Base-by-base conservation (phyloP, 495 filamentous ascomycete species). In the Talaromyces trachyspermus region DNA sequence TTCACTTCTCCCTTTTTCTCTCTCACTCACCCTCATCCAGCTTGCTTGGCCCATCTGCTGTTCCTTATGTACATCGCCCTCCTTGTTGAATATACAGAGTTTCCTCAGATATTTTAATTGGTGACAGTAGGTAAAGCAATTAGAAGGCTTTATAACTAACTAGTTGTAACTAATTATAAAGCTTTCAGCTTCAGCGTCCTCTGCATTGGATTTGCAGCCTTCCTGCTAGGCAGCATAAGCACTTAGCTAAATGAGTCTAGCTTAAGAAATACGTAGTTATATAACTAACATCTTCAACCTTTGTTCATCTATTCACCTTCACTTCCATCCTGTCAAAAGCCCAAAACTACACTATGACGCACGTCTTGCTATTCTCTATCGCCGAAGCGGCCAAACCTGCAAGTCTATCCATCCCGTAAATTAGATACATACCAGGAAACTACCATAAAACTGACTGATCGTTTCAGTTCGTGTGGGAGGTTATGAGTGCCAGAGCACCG, bases 331-430 rank as follows among this genome's bases (percentile, higher is more conserved):
- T 22, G 22, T 39, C 17, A 22, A 39, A 10, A 39, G n/a, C 18
- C 36, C 36, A 43, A 43, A 27, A 18, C 40, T 43, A 27, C 6
- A 27, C 22, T 43, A 43, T 25, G 24, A 43, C 40, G 24, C 11
- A 29, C 40, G 40, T 43, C 40, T 27, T 43, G 24, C 14, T 43
- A 18, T 43, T 43, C 12, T 43, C 20, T 22, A 43, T 22, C 14
- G 20, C 23, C 24, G 40, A 43, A 17, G 40, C 24, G 40, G 40
- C 40, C 40, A 43, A 43, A 43, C 40, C 20, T 7, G 40, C 15
- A 9, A 43, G 22, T 43, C 40, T 25, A 6, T 2, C 9, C 4
- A 5, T 1, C 40, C 14, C 24, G 1, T 5, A 43, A 15, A 18
- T 30, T 6, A 30, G 12, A 30, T n/a, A n/a, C n/a, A n/a, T 9